Conservation (phyloP, 2,329 filamentous ascomycete species). For the Macrophomina phaseolina region DNA sequence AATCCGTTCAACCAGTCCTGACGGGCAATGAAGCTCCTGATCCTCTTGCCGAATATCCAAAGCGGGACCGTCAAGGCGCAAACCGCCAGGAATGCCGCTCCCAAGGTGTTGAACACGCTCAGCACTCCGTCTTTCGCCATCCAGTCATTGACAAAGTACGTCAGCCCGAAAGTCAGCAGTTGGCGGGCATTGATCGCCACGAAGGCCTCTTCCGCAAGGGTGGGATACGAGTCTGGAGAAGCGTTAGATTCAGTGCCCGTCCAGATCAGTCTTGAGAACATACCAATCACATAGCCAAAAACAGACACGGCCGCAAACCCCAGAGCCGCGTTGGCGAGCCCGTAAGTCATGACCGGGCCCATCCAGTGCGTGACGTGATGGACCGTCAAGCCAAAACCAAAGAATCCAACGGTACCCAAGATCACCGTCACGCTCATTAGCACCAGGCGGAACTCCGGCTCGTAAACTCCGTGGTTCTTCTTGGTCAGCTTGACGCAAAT, state of each 20-base stretch:
- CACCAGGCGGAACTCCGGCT: slow-evolving; percentile 37
- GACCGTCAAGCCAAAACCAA: slow-evolving; percentile 49
- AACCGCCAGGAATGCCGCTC: slow-evolving; percentile 49
- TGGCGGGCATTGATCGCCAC: slow-evolving; percentile 59
- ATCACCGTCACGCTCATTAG: slow-evolving; percentile 41
- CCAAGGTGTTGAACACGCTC: slow-evolving; percentile 39
- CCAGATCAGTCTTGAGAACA: background rate
- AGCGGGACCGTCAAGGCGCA: slow-evolving; percentile 55
- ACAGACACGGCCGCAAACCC: slow-evolving; percentile 42
- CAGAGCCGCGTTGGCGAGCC: slow-evolving; percentile 54
- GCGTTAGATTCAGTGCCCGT: background rate
- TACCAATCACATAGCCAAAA: slow-evolving; percentile 57
- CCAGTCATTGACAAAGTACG: slow-evolving; percentile 46
- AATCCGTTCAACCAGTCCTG: slow-evolving; percentile 44
- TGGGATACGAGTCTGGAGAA: slow-evolving; percentile 48
- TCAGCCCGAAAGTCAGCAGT: slow-evolving; percentile 55
- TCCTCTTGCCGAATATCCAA: slow-evolving; percentile 58
- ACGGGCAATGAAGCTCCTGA: slow-evolving; percentile 51
- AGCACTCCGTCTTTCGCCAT: slow-evolving; percentile 36
- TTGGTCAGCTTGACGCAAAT: slow-evolving; percentile 39
- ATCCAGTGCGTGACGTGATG: slow-evolving; percentile 30
- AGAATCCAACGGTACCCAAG: slow-evolving; percentile 43
- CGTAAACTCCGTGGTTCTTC: slow-evolving; percentile 37
- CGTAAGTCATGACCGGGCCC: slow-evolving; percentile 32
- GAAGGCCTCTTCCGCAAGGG: slow-evolving; percentile 56